Base-by-base conservation (phyloP, 768 basidiomycete genomes). In the Cystobasidium tubakii region DNA sequence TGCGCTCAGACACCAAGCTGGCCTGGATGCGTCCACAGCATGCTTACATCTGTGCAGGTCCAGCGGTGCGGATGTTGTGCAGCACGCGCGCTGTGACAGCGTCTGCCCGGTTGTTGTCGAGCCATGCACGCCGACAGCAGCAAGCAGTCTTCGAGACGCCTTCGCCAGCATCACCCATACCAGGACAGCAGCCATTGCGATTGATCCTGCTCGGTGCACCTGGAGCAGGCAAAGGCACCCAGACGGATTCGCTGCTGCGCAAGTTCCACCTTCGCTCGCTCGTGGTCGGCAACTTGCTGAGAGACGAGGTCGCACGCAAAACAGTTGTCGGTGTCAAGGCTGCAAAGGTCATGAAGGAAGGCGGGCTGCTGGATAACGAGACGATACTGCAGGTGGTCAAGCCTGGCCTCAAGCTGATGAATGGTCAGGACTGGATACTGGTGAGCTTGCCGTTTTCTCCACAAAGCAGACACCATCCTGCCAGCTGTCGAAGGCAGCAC, bases 241-340 rank as follows among this genome's bases (percentile, higher is more conserved):
- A 71, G 69, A 71, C 69, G 23, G 69, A 71, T 36, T 55, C 69
- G 23, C 69, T 71, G 25, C 55, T 71, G 55, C 69, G 69, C 55
- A 71, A 71, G 36, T 71, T 55, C 42, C 21, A 34, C 55, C 25
- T 71, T 54, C 29, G 54, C 29, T 34, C 69, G 55, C 34, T 71
- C 12, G 54, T 60, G 10, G 69, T 71, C 15, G 69, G 69, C n/a
- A 71, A 96, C 80, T 83, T 94, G 44, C 82, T 96, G 77, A 84
- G 92, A 75, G 88, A 89, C 76, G 90, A 96, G 76, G 92, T 96
- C 74, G 84, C 85, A 17, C 87, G 90, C 69, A 87, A 88, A 75
- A 90, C 90, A 0, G 85, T 87, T 33, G 81, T 94, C 7, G 92
- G 92, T 0, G 82, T 82, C 70, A 83, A 87, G 77, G 92, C 90